Evolutionary conservation across 1,284 basidiomycete species (phyloP), one percentile per base, ranked within the genome.

Genomic region (Naganishia albida): DNA sequence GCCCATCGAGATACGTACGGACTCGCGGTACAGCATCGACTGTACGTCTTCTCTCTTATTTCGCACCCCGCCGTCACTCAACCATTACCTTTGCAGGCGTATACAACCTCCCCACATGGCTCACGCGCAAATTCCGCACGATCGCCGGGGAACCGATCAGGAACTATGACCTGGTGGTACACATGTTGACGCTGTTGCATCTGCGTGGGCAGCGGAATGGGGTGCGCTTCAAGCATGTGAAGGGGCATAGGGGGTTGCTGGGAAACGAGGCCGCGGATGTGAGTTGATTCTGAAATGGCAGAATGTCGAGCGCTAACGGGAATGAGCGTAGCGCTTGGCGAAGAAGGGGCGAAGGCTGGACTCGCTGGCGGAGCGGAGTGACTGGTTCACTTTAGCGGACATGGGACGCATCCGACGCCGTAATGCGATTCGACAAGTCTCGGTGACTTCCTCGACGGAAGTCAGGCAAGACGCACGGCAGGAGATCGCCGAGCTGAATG

Each of bases 1-100:
- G 10, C 75, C 79, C 1, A 64, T 80, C 1, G 78, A 80, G 68
- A 75, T 80, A 63, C 71, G 79, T n/a, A 79, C 78, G 30, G 78
- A 80, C 64, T 77, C 75, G 30, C 72, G 76, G 63, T 80, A 80
- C 64, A 74, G 75, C 1, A 80, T 80, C 63, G 66, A 67, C 20
- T 75, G 77, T 78, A n/a, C 20, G 57, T 15, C 42, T 10, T 30
- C 28, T 30, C 39, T 26, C 34, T 28, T 44, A 4, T 10, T 6
- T 10, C 34, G 6, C 10, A 34, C 34, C 34, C 34, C 34, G 10
- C 34, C 34, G 10, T n/a, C 34, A 6, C 34, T 34, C 10, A 34
- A 4, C 34, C 4, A 34, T 26, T 26, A 3, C 20, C 10, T 23
- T 13, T 2, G 25, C 49, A 77, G 77, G 74, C 64, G 74, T 80